Base-by-base conservation (phyloP, 805 yeast genomes). In the Cyberlindnera mycetangii region DNA sequence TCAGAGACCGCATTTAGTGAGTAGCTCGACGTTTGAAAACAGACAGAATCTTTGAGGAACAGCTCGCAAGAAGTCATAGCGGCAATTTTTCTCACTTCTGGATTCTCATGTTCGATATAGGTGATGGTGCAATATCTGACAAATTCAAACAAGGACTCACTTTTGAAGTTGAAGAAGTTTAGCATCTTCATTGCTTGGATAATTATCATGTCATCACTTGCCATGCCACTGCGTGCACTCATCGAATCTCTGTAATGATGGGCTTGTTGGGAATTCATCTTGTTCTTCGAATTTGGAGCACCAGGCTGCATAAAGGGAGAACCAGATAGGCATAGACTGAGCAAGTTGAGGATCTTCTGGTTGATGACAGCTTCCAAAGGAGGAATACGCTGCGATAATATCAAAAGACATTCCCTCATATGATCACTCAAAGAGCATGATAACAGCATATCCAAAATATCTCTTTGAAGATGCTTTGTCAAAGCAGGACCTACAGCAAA, bases 401-500 rank as follows among this genome's bases (percentile, higher is more conserved):
- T 77, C 47, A 78, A 74, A 25, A 92, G 62, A 12, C 93, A 85
- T 47, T 81, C 80, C 58, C 88, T 83, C 81, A 92, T 81, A 50
- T 85, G 83, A 52, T 80, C 83, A n/a, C 89, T 84, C 42, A 92
- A 73, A 0, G 96, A 86, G 49, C 96, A 89, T 38, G 83, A 76
- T 54, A 92, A 74, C 67, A 92, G 76, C 65, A 86, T 72, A 52
- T 85, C 90, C 41, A 92, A 67, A 18, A 92, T 74, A 56, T 88
- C 95, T 49, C 83, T 76, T 51, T 89, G 90, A 44, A 93, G 68
- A 60, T 88, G 89, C 59, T 92, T 93, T 0, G 97, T 87, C 44
- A 92, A 70, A 0, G 96, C 95, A 11, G 96, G 95, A 0, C 97
- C 97, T 14, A 92, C 88, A 0, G 98, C 92, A 20, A 76, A 75